Evolutionary conservation across 768 basidiomycete genomes (phyloP).

Genomic region (Kwoniella bestiolae): DNA sequence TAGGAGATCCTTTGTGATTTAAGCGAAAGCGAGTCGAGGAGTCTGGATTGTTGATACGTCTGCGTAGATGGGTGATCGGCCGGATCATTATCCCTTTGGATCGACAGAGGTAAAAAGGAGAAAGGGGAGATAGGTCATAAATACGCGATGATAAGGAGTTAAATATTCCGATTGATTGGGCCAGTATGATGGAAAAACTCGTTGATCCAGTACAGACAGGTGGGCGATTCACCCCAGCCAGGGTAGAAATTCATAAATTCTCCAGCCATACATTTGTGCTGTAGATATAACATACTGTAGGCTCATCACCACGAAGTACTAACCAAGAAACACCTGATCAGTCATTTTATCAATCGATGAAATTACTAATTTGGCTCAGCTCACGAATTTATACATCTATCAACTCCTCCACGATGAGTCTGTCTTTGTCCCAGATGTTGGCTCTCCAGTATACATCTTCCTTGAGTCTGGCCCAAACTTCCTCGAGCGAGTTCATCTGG

Average conservation of each 20-base stretch:
- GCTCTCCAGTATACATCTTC: conserved; percentile 53
- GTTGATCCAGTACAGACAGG: too few species aligned
- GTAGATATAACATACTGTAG: too few species aligned
- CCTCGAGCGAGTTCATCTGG: conserved; percentile 37
- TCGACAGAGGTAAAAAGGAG: conserved; percentile 1
- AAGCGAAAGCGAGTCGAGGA: not conserved
- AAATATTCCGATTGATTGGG: conserved; percentile 2
- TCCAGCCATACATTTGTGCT: not conserved
- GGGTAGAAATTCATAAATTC: too few species aligned
- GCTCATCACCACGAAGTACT: too few species aligned
- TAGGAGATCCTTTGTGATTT: not conserved
- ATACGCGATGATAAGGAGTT: not conserved
- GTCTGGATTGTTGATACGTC: too few species aligned
- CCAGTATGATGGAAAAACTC: too few species aligned
- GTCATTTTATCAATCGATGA: not conserved
- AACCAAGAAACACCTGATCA: too few species aligned
- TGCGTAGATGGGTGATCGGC: conserved; percentile 3
- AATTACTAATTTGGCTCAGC: not conserved
- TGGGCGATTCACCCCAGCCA: too few species aligned
- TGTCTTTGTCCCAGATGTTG: conserved; percentile 54
- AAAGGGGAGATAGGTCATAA: not conserved
- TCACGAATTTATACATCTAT: conserved; percentile 4
- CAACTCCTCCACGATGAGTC: conserved; percentile 49
- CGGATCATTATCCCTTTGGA: not conserved
- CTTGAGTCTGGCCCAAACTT: conserved; percentile 44